These are phyloP conservation scores for Clavispora carvajalis DNA, from an alignment of 805 yeast genomes.

Conservation along the genomic window DNA sequence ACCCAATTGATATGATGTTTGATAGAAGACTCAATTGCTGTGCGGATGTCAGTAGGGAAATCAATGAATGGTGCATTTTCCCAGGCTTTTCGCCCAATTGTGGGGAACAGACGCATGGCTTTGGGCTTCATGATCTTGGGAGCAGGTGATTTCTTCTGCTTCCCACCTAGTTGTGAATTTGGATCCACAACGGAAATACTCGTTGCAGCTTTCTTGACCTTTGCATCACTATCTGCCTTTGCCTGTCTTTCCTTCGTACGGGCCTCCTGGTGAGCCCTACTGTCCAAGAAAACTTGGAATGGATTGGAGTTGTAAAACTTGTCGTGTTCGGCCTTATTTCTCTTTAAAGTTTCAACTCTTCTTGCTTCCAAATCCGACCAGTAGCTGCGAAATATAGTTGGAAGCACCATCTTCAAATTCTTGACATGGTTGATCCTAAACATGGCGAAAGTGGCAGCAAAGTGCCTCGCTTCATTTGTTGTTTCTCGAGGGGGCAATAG, in stretches of 20 bases:
- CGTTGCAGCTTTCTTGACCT: slow-evolving; percentile 42
- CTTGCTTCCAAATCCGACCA: slow-evolving; percentile 71
- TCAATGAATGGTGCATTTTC: slow-evolving; percentile 63
- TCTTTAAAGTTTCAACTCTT: slow-evolving; percentile 45
- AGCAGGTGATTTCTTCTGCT: neutral
- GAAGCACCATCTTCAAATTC: slow-evolving; percentile 81
- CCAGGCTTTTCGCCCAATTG: slow-evolving; percentile 60
- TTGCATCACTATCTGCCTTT: slow-evolving; percentile 44
- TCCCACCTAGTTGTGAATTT: neutral
- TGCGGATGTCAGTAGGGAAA: slow-evolving; percentile 59
- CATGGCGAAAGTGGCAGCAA: slow-evolving; percentile 83
- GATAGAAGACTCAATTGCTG: slow-evolving; percentile 57
- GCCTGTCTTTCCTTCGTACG: slow-evolving; percentile 44
- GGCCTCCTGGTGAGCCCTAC: slow-evolving; percentile 40
- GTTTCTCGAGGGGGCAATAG: slow-evolving; percentile 66
- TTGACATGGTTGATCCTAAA: slow-evolving; percentile 76
- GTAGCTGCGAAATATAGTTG: slow-evolving; percentile 69
- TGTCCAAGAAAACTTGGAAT: slow-evolving; percentile 60
- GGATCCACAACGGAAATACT: slow-evolving; percentile 27
- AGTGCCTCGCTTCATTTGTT: slow-evolving; percentile 82
- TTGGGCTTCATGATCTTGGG: neutral
- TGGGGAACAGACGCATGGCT: slow-evolving; percentile 7
- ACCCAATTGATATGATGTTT: slow-evolving; percentile 55
- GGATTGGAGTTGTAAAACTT: slow-evolving; percentile 67
- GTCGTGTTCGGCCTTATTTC: slow-evolving; percentile 44